Evolutionary conservation across 2,329 filamentous ascomycete genomes (phyloP).

Genomic region (Diplodia scrobiculata): DNA sequence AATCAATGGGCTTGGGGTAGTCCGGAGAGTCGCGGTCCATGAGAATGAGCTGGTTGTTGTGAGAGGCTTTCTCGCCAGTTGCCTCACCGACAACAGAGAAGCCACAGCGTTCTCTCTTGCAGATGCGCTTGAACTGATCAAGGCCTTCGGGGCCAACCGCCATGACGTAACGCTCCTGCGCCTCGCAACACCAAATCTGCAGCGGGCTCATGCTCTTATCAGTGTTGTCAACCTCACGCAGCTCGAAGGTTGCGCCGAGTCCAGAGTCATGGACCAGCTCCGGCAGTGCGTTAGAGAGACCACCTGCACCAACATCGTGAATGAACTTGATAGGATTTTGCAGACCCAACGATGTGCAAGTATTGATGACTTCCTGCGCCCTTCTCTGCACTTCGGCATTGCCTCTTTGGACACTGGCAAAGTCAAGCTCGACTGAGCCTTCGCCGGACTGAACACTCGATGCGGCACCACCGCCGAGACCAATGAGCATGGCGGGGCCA

Average conservation of each 20-base stretch:
- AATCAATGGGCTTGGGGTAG: constrained; percentile 77
- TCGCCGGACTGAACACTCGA: constrained; percentile 88
- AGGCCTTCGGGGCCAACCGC: constrained; percentile 79
- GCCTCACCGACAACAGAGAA: constrained; percentile 89
- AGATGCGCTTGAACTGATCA: constrained; percentile 69
- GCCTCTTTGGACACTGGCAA: constrained; percentile 93
- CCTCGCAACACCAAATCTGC: constrained; percentile 97
- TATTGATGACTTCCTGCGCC: constrained; percentile 97
- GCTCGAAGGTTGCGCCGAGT: constrained; percentile 85
- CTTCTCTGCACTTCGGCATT: constrained; percentile 95
- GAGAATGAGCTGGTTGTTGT: constrained; percentile 73
- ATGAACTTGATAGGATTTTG: constrained; percentile 94
- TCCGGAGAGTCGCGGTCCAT: constrained; percentile 76
- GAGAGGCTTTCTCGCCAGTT: constrained; percentile 60
- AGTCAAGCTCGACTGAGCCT: constrained; percentile 88
- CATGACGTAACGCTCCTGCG: constrained; percentile 93
- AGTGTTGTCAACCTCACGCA: constrained; percentile 89
- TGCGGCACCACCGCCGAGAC: constrained; percentile 90
- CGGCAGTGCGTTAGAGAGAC: constrained; percentile 79
- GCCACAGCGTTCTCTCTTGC: constrained; percentile 80
- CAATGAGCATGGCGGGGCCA: constrained; percentile 96
- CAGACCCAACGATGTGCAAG: constrained; percentile 79
- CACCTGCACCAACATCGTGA: constrained; percentile 94
- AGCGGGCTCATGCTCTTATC: constrained; percentile 92
- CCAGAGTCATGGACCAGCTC: constrained; percentile 91